Evolutionary conservation across 805 yeast species (phyloP).

Genomic region (Candida maesae): DNA sequence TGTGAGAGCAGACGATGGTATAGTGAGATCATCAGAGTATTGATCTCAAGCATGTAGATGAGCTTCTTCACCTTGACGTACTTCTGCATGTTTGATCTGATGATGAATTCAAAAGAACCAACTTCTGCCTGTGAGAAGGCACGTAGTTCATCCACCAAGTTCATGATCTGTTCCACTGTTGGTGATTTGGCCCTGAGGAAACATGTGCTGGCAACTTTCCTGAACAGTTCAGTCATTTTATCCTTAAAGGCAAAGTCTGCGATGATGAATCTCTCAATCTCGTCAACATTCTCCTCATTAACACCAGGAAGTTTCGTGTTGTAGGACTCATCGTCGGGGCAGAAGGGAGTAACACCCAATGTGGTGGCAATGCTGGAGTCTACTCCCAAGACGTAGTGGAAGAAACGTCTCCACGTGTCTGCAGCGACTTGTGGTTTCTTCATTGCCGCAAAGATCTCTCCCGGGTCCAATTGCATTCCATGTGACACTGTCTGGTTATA

Average conservation of each 20-base stretch:
- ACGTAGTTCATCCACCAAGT: slow-evolving; percentile 32
- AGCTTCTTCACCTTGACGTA: slow-evolving; percentile 24
- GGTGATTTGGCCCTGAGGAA: slow-evolving; percentile 33
- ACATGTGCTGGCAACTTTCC: slow-evolving; percentile 30
- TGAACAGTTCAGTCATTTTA: slow-evolving; percentile 28
- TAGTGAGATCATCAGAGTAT: slow-evolving; percentile 31
- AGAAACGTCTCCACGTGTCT: slow-evolving; percentile 22
- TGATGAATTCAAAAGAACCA: slow-evolving; percentile 22
- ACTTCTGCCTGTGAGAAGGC: slow-evolving; percentile 21
- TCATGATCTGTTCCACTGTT: slow-evolving; percentile 32
- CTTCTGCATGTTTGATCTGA: slow-evolving; percentile 6
- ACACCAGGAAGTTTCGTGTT: slow-evolving; percentile 27
- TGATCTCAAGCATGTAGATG: slow-evolving; percentile 24
- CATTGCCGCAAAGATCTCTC: slow-evolving; percentile 11
- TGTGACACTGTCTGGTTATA: slow-evolving; percentile 48
- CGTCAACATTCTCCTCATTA: slow-evolving; percentile 33
- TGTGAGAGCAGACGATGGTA: slow-evolving; percentile 35
- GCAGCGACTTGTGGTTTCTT: background rate
- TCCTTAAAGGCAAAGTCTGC: slow-evolving; percentile 29
- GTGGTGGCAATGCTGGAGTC: slow-evolving; percentile 17
- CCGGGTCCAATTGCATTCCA: slow-evolving; percentile 57
- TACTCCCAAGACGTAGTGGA: slow-evolving; percentile 23
- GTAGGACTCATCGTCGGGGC: slow-evolving; percentile 17
- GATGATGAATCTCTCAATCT: slow-evolving; percentile 35
- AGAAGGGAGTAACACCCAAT: slow-evolving; percentile 14